Base-by-base conservation (phyloP, 2,329 filamentous ascomycete species). In the Biscogniauxia mediterranea region DNA sequence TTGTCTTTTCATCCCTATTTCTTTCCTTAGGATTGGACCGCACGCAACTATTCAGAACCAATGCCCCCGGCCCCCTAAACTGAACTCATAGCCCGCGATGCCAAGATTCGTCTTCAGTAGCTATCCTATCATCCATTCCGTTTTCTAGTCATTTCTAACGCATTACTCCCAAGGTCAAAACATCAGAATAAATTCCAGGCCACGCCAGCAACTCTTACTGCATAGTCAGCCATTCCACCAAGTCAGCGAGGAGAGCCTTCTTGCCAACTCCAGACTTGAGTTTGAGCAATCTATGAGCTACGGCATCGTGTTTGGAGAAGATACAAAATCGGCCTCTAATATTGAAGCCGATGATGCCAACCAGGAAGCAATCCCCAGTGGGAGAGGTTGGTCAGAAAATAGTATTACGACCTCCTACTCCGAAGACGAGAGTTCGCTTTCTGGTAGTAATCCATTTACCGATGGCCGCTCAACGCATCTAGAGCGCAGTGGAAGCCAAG, bases 351-450 rank as follows among this genome's bases (percentile, higher is more conserved):
- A 46, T 8, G 42, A 59, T 3, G 15, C 5, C 42, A 55, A 58
- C 20, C 54, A 62, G 15, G 50, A 60, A 28, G 0, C 38, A 2
- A 54, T 38, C 20, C 26, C 23, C 3, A 54, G 25, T 5, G 64
- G 58, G 8, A 65, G 19, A 23, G 67, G 69, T 54, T 70, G 67
- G 69, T 71, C 79, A 21, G 77, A 82, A 52, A 70, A 77, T 49
- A 75, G 75, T 46, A 69, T 68, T 42, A 68, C 73, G 17, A 65
- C 62, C 2, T 69, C 74, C 1, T 64, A 70, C 57, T 69, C 69
- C n/a, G 68, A 71, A 25, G 66, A 69, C 4, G 42, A 42, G 13
- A 60, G 63, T n/a, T 58, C 61, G 5, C 61, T 63, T n/a, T 64
- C 58, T 17, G 67, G 67, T 26, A 70, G 65, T 55, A 63, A 71